Conservation (phyloP, 192 early-diverging fungal genomes). For the Podila epigama region DNA sequence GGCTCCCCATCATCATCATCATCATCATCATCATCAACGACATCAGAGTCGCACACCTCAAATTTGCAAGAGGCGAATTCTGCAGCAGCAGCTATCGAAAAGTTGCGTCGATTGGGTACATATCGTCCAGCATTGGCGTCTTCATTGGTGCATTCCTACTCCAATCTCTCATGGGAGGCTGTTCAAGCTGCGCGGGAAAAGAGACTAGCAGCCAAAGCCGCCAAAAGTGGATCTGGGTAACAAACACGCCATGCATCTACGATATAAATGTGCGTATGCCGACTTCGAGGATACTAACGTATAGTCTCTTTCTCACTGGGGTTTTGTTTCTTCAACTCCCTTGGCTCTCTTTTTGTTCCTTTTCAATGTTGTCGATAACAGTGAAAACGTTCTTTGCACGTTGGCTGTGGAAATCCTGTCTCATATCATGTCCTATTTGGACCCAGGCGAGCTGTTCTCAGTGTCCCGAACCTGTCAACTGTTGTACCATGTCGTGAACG, state of each 20-base stretch:
- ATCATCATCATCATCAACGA: neutral
- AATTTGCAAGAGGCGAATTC: neutral
- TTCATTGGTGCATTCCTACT: constrained; percentile 37
- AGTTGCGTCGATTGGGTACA: constrained; percentile 11
- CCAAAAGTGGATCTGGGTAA: constrained; percentile 16
- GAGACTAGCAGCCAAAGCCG: constrained; percentile 24
- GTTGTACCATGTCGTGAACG: constrained; percentile 43
- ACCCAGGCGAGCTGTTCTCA: constrained; percentile 25
- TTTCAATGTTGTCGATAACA: neutral
- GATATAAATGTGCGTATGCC: neutral
- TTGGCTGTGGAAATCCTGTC: constrained; percentile 34
- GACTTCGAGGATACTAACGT: neutral
- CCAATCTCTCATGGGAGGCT: constrained; percentile 35
- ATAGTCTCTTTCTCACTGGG: neutral
- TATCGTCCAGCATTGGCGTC: constrained; percentile 38
- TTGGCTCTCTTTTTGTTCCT: neutral
- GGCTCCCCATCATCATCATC: constrained; percentile 1
- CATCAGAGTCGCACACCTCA: neutral
- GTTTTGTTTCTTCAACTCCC: too few relatives aligned
- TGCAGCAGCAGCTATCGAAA: constrained; percentile 3
- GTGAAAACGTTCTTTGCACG: constrained; percentile 26
- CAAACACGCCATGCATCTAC: neutral
- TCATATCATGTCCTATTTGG: constrained; percentile 36
- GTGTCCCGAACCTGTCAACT: constrained; percentile 24
- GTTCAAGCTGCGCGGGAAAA: constrained; percentile 33